A percentile compares a stretch with the other conserved stretches of the same genome.
Conservation (phyloP, 1,284 basidiomycete genomes). For the Omphalotus olearius region DNA sequence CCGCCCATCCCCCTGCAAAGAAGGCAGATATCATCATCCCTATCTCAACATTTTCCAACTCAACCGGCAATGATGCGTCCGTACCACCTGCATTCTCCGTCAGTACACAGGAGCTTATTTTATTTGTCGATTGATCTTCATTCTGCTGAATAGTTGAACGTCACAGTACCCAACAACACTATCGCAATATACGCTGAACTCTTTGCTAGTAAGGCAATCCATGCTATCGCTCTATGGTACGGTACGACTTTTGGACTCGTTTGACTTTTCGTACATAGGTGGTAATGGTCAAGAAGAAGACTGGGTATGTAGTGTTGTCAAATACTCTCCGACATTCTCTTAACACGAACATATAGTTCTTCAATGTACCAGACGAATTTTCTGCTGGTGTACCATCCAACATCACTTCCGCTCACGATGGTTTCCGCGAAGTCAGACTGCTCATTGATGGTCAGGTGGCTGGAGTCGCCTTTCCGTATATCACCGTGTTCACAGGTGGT, state of each 20-base stretch:
- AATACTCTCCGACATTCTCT: background rate
- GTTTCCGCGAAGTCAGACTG: conserved; percentile 77
- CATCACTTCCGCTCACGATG: conserved; percentile 55
- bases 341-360: conserved; percentile 49
- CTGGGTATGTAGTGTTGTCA: conserved; percentile 47
- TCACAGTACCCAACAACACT: conserved; percentile 66
- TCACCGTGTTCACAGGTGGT: conserved; percentile 80
- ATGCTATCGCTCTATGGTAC: background rate
- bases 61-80: conserved; percentile 63
- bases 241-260: too few relatives aligned
- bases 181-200: conserved; percentile 69
- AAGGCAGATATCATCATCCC: conserved; percentile 65
- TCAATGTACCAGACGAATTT: conserved; percentile 62
- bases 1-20: conserved; percentile 48
- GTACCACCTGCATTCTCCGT: conserved; percentile 73
- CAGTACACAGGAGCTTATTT: conserved; percentile 18
- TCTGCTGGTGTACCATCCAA: conserved; percentile 48
- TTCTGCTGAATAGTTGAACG: conserved; percentile 44
- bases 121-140: background rate
- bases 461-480: conserved; percentile 74
- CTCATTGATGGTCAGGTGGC: conserved; percentile 73
- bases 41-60: conserved; percentile 57
- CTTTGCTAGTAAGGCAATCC: conserved; percentile 18
- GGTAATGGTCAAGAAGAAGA: conserved; percentile 75
- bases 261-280: conserved; percentile 40